A percentile compares a stretch with the other conserved stretches of the same genome.
phyloP scores from a whole-genome alignment of 208 protist species.

The Balamuthia mandrillaris region DNA sequence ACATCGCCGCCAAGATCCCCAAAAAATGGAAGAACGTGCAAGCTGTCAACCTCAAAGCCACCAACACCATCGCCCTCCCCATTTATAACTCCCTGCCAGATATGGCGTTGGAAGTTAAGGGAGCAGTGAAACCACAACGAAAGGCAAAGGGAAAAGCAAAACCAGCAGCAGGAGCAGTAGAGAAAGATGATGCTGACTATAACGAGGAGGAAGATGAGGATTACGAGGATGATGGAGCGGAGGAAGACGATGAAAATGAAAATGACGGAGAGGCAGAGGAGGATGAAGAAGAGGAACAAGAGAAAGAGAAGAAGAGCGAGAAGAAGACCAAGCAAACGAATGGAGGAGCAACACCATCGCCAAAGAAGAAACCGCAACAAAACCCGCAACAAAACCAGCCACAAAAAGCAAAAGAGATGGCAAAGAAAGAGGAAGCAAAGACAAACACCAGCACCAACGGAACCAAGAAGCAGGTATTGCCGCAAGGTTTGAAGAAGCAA shows the following conservation, averaged over 20 bases:
- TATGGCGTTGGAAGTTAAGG: too few species aligned
- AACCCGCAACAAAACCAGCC: too few species aligned
- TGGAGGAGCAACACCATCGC: neutral
- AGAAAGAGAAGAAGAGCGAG: neutral
- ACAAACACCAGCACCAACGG: too few species aligned
- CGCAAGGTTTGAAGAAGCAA: too few species aligned
- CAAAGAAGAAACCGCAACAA: neutral
- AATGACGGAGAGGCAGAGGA: neutral
- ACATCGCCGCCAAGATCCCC: slow-evolving; percentile 30
- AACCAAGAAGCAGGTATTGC: too few species aligned
- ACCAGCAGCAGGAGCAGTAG: neutral
- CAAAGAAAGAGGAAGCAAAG: too few species aligned
- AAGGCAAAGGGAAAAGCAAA: neutral
- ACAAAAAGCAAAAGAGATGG: too few species aligned
- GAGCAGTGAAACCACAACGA: too few species aligned
- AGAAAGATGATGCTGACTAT: neutral
- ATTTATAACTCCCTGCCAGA: slow-evolving; percentile 44
- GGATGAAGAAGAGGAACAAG: neutral
- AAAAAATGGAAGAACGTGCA: slow-evolving; percentile 44
- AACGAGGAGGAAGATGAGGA: neutral
- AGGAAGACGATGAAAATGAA: neutral
- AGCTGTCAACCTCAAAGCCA: slow-evolving; percentile 55
- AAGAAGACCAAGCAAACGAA: neutral
- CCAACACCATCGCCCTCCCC: slow-evolving; percentile 52
- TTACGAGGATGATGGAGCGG: neutral